Conservation (phyloP, 1,284 basidiomycete species). For the Microbotryum intermedium region DNA sequence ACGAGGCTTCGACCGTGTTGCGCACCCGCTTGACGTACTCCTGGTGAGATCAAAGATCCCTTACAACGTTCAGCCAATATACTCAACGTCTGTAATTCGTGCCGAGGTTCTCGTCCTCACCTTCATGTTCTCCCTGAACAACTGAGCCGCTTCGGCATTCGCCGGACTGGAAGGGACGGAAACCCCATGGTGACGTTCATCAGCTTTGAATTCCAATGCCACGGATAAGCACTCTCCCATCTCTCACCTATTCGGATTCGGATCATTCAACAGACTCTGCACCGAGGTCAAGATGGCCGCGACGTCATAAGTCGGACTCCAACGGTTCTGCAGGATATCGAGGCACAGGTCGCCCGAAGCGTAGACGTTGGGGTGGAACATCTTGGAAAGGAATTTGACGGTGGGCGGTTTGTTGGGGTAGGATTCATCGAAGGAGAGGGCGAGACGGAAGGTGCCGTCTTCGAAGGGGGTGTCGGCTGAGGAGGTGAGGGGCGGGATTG, state of each 20-base stretch:
- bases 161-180: constrained; percentile 59
- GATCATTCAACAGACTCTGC: constrained; percentile 90
- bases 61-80: background rate
- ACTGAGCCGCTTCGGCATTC: constrained; percentile 91
- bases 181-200: background rate
- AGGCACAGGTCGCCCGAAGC: constrained; percentile 95
- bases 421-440: constrained; percentile 90
- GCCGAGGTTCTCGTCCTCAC: constrained; percentile 60
- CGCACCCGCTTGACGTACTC: constrained; percentile 34
- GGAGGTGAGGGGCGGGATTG: background rate
- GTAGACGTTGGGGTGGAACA: constrained; percentile 96
- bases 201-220: background rate
- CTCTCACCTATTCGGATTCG: constrained; percentile 76
- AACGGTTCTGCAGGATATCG: constrained; percentile 95
- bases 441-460: constrained; percentile 94
- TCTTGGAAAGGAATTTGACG: constrained; percentile 86
- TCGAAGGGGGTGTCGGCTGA: constrained; percentile 95
- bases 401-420: constrained; percentile 98
- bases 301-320: constrained; percentile 97
- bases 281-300: constrained; percentile 95
- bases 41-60: background rate
- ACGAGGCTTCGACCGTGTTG: constrained; percentile 73
- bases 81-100: constrained; percentile 62
- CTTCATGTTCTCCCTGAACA: constrained; percentile 97
- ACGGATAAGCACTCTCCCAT: too few species aligned